phyloP scores from a whole-genome alignment of 2,329 filamentous ascomycete species.

The Sporothrix protearum region DNA sequence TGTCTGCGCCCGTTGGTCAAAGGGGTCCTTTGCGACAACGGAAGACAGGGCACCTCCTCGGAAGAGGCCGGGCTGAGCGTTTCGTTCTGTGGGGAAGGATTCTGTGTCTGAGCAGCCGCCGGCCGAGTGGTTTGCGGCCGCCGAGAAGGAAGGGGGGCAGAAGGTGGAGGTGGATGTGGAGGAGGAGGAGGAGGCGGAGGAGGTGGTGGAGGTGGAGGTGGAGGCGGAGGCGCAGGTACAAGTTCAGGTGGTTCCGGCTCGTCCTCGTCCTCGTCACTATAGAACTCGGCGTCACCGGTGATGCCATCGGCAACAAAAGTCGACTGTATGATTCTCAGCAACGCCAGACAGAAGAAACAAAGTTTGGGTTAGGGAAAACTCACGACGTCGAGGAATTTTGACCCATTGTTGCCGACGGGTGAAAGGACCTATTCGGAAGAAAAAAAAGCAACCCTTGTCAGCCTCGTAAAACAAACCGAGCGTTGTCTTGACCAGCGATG shows the following conservation, averaged over 20 bases:
- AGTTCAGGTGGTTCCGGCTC: neutral
- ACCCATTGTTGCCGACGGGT: constrained; percentile 36
- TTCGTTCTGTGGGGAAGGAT: neutral
- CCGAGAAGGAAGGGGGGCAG: neutral
- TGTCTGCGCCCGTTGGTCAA: neutral
- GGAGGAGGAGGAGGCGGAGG: too few species aligned
- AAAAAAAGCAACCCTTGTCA: neutral
- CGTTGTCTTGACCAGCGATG: neutral
- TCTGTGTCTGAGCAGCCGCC: neutral
- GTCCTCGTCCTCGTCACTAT: constrained; percentile 19
- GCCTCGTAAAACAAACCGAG: neutral
- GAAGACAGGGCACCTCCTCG: neutral
- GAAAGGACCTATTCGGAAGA: constrained; percentile 31
- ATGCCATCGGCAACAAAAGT: constrained; percentile 26
- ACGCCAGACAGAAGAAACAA: neutral
- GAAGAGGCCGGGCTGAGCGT: neutral
- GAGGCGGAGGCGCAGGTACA: neutral
- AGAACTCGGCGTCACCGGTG: constrained; percentile 21
- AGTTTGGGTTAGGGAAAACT: neutral
- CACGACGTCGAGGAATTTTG: constrained; percentile 33
- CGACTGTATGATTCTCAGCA: constrained; percentile 11
- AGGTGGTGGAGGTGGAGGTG: too few species aligned
- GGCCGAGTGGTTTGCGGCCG: neutral
- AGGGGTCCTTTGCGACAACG: neutral
- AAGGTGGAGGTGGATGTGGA: too few species aligned